These are phyloP conservation scores for Taphrina betulina DNA, from an alignment of 1,139 yeast genomes.

Conservation along the genomic window DNA sequence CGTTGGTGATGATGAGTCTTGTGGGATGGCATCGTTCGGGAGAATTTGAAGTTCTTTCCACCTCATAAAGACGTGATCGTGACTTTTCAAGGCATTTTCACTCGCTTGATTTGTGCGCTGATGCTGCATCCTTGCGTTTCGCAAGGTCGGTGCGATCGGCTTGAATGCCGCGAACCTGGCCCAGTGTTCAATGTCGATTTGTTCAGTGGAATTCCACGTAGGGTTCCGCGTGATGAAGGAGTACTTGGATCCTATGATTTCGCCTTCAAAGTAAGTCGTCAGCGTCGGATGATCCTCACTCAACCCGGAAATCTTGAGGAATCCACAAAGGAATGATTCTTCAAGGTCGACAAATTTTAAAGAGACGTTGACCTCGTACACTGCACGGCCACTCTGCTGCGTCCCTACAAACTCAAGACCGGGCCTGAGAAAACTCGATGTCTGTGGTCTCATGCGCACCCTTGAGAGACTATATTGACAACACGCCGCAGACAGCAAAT, in stretches of 20 bases:
- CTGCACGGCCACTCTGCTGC: conserved; percentile 68
- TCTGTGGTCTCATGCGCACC: conserved; percentile 3
- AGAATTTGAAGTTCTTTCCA: conserved; percentile 70
- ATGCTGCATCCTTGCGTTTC: conserved; percentile 6
- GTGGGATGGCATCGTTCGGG: conserved; percentile 13
- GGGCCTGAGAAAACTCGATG: conserved; percentile 52
- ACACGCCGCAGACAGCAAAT: background rate
- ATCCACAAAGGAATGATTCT: conserved; percentile 68
- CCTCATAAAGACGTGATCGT: conserved; percentile 73
- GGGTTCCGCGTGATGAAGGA: conserved; percentile 52
- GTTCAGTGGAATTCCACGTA: conserved; percentile 62
- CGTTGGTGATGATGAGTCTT: background rate
- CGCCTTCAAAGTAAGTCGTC: conserved; percentile 84
- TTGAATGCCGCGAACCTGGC: conserved; percentile 66
- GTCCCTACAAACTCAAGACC: conserved; percentile 66
- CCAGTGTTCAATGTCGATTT: conserved; percentile 85
- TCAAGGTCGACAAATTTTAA: conserved; percentile 66
- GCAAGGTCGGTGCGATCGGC: conserved; percentile 41
- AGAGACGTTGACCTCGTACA: conserved; percentile 70
- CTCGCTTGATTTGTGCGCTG: conserved; percentile 9
- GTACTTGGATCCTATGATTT: conserved; percentile 65
- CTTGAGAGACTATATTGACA: conserved; percentile 11
- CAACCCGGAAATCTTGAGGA: conserved; percentile 73
- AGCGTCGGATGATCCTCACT: conserved; percentile 75
- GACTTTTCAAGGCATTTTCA: conserved; percentile 42